Evolutionary conservation across 306 rosid species (phyloP).

Genomic region (Quercus alba): DNA sequence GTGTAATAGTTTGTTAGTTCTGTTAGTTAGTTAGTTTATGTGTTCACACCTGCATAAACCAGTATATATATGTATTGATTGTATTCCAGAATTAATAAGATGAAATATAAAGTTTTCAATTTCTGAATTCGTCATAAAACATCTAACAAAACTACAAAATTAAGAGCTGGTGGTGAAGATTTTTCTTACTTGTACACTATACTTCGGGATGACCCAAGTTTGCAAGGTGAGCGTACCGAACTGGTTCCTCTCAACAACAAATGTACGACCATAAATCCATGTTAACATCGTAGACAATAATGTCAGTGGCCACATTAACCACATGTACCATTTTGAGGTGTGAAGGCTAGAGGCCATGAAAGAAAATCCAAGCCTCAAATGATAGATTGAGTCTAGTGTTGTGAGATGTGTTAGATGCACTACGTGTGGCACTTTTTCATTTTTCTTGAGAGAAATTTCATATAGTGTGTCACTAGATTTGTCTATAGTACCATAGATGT

Average conservation of each 20-base stretch:
- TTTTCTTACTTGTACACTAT: constrained; percentile 9
- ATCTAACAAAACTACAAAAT: too few species aligned
- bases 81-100: too few species aligned
- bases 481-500: too few species aligned
- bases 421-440: not conserved
- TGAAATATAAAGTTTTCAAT: too few species aligned
- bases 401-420: constrained; percentile 37
- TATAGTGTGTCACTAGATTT: too few species aligned
- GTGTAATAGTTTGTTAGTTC: too few species aligned
- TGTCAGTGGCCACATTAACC: constrained; percentile 39
- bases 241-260: constrained; percentile 28
- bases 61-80: too few species aligned
- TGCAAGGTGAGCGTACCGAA: constrained; percentile 29
- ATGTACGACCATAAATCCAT: constrained; percentile 23
- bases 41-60: too few species aligned
- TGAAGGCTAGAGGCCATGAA: constrained; percentile 30
- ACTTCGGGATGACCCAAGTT: constrained; percentile 41
- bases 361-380: constrained; percentile 28
- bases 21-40: too few species aligned
- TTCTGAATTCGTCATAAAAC: too few species aligned
- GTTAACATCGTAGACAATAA: constrained; percentile 20
- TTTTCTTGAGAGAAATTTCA: too few species aligned
- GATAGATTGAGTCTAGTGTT: constrained; percentile 30
- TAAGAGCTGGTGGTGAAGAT: too few species aligned
- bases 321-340: constrained; percentile 22